Evolutionary conservation across 164 flowering plant species (phyloP).

Genomic region (Piper betle): DNA sequence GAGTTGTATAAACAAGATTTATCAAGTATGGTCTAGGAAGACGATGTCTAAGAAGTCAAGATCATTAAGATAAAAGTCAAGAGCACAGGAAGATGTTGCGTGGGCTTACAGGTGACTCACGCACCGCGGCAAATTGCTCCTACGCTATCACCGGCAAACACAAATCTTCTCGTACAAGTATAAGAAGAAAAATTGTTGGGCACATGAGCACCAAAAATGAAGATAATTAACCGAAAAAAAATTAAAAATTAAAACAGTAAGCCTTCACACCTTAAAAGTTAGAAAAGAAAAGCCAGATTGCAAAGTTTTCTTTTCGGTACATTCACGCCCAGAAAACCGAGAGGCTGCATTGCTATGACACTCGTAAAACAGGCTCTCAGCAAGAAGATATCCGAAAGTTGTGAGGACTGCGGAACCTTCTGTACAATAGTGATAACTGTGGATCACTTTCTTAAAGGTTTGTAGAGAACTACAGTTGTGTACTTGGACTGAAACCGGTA

Average conservation of each 20-base stretch:
- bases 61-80: no score
- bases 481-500: slow-evolving; percentile 79
- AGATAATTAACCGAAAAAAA: neutral
- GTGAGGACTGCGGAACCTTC: neutral
- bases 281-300: neutral
- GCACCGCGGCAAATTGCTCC: no score
- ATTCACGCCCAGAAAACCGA: neutral
- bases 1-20: no score
- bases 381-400: neutral
- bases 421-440: neutral
- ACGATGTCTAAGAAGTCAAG: no score
- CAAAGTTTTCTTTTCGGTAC: neutral
- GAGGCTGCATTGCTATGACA: neutral
- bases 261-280: neutral
- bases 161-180: no score
- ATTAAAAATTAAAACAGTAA: no score
- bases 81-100: no score
- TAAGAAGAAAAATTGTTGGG: no score
- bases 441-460: slow-evolving; percentile 51
- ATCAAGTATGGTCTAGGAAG: no score
- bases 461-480: slow-evolving; percentile 84
- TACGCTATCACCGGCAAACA: no score
- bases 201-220: neutral
- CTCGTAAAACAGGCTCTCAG: neutral
- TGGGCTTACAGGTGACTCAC: no score